A percentile compares a stretch with the other conserved stretches of the same genome.
These are phyloP conservation scores for Boechera retrofracta DNA, from an alignment of 345 rosid species.

Conservation along the genomic window DNA sequence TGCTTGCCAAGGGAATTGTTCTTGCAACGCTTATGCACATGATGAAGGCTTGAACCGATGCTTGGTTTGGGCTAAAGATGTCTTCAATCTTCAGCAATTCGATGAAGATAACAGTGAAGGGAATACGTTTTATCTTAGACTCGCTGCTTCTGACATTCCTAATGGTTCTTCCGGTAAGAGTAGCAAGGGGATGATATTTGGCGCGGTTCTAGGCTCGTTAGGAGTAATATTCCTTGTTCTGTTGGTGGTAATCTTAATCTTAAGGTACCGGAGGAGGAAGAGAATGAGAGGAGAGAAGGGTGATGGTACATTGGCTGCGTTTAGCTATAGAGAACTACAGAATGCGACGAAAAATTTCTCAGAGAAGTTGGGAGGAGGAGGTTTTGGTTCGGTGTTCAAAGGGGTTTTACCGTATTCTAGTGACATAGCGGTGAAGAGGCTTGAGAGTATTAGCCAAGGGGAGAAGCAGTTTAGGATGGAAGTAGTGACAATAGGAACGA, in stretches of 20 bases:
- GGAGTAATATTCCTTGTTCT: constrained; percentile 39
- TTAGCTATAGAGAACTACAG: constrained; percentile 67
- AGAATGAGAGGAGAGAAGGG: constrained; percentile 40
- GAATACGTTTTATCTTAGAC: constrained; percentile 52
- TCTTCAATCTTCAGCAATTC: constrained; percentile 53
- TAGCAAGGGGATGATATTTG: constrained; percentile 47
- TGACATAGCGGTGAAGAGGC: constrained; percentile 80
- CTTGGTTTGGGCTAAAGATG: constrained; percentile 58
- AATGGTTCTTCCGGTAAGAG: constrained; percentile 37
- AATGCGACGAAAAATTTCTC: constrained; percentile 79
- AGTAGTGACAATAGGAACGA: constrained; percentile 73
- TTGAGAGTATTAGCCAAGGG: constrained; percentile 75
- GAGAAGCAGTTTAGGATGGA: constrained; percentile 89
- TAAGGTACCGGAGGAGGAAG: constrained; percentile 48
- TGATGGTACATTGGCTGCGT: constrained; percentile 76
- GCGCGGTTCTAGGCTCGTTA: constrained; percentile 52
- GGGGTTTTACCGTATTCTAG: constrained; percentile 69
- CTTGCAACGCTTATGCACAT: constrained; percentile 72
- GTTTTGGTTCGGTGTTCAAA: constrained; percentile 89
- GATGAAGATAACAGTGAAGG: constrained; percentile 47
- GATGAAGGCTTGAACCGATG: constrained; percentile 47
- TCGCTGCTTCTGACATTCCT: constrained; percentile 72
- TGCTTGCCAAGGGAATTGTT: constrained; percentile 58
- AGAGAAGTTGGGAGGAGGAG: constrained; percentile 78
- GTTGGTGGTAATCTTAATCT: constrained; percentile 37